Conservation (phyloP, 1,284 basidiomycete genomes). For the Phylloporus sp. region DNA sequence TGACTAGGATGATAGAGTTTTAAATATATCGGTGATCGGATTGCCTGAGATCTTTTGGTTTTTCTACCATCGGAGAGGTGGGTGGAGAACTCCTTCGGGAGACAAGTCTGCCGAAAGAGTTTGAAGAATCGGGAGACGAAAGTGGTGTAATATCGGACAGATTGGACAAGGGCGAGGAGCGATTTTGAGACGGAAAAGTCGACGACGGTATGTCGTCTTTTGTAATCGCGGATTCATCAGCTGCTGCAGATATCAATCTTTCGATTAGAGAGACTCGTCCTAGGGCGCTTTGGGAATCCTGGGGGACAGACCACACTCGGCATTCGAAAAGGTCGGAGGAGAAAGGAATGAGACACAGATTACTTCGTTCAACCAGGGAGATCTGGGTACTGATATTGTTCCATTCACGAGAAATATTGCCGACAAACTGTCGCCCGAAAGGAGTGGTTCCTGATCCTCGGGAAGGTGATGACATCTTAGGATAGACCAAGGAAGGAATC, state of each 20-base stretch:
- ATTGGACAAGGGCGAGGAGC: slow-evolving; percentile 28
- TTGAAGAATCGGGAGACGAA: slow-evolving; percentile 26
- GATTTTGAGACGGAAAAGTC: slow-evolving; percentile 9
- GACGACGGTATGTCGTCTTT: not conserved
- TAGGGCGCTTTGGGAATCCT: slow-evolving; percentile 7
- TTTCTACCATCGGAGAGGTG: slow-evolving; percentile 23
- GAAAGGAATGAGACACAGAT: slow-evolving; percentile 5
- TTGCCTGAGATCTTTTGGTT: not conserved
- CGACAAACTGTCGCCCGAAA: too few relatives aligned
- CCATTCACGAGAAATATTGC: too few relatives aligned
- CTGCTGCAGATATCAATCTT: slow-evolving; percentile 34
- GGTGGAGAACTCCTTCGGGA: slow-evolving; percentile 19
- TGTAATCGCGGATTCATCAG: slow-evolving; percentile 12
- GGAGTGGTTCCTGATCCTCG: too few relatives aligned
- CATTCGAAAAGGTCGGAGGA: slow-evolving; percentile 13
- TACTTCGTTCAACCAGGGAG: slow-evolving; percentile 28
- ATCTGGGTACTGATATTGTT: too few relatives aligned
- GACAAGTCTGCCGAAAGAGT: slow-evolving; percentile 2
- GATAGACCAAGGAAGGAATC: too few relatives aligned
- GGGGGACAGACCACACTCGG: slow-evolving; percentile 1
- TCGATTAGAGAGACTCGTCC: slow-evolving; percentile 33
- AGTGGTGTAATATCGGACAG: slow-evolving; percentile 36
- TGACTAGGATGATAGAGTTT: not conserved
- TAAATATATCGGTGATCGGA: not conserved
- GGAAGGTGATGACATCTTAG: too few relatives aligned